Base-by-base conservation (phyloP, 768 basidiomycete species). In the Russula brevipes region DNA sequence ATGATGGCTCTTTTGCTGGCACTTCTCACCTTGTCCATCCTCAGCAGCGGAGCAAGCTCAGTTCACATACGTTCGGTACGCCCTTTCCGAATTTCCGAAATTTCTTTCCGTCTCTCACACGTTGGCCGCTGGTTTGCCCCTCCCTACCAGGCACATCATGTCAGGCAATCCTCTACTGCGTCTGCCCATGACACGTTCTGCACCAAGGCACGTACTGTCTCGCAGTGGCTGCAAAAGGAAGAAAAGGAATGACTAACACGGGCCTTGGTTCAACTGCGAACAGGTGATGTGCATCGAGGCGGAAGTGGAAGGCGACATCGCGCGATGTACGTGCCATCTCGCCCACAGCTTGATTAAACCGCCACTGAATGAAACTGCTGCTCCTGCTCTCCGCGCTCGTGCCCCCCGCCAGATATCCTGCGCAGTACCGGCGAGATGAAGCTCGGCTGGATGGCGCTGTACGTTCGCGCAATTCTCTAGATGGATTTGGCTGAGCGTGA, bases 391-490 rank as follows among this genome's bases (percentile, higher is more conserved):
- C 38, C 38, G 7, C 38, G 6, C 38, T 7, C 11, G 38, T 2
- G 38, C 3, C 7, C 38, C 11, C 11, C 2, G 7, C 42, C 46
- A 71, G 70, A 71, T 56, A 41, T 59, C 35, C 41, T 72, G 11
- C 66, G 65, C 17, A 69, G 66, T 53, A 66, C 57, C 8, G 61
- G 60, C 9, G 47, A 33, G n/a, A 41, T 17, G 35, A 17, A 24
- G 31, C 45, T 66, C n/a, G 71, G 71, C 38, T 72, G 69, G 69
- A 71, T 72, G 71, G 69, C 69, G 31, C 46, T 69, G 68, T 69
- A 35, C 31, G 68, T 52, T 24, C 24, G 24, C 24, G 24, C 24
- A 24, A 24, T 24, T 24, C n/a, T n/a, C n/a, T n/a, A 24, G 24
- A 24, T 24, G 24, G 24, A 24, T 24, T 24, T 24, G 24, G 24